Conservation (phyloP, 2,329 filamentous ascomycete genomes). For the Metarhizium guizhouense region DNA sequence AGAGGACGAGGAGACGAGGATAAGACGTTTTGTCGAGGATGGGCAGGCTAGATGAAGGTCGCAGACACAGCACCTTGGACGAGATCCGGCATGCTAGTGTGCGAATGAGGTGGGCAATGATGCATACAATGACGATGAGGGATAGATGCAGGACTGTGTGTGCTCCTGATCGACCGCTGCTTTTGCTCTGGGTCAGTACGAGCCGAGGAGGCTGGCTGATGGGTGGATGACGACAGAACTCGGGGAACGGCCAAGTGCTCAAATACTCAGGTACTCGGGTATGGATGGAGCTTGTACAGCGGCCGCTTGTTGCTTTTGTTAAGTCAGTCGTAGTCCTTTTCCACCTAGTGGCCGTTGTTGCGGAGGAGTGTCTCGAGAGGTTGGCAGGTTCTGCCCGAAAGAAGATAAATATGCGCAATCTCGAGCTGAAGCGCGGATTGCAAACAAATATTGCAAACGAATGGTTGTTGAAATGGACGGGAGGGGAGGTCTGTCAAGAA, state of each 20-base stretch:
- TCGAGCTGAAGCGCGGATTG: not conserved
- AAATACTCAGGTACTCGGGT: no score
- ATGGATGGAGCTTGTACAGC: no score
- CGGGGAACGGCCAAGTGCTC: no score
- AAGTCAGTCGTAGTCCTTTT: not conserved
- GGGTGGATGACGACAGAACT: no score
- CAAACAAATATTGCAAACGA: not conserved
- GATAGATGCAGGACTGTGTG: slow-evolving; percentile 1
- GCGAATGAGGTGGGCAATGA: slow-evolving; percentile 4
- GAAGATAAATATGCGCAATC: not conserved
- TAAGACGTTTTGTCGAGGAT: not conserved
- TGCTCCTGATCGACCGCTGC: not conserved
- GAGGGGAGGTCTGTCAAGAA: not conserved
- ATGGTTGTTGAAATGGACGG: not conserved
- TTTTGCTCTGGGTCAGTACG: not conserved
- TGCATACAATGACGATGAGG: slow-evolving; percentile 6
- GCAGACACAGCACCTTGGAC: not conserved
- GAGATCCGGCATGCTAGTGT: not conserved
- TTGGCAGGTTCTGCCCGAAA: not conserved
- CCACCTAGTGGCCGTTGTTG: not conserved
- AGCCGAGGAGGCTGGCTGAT: no score
- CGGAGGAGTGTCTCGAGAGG: not conserved
- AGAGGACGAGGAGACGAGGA: not conserved
- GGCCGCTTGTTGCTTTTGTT: no score
- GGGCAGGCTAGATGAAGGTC: not conserved